Conservation (phyloP, 2,329 filamentous ascomycete genomes). For the Colletotrichum chrysophilum region DNA sequence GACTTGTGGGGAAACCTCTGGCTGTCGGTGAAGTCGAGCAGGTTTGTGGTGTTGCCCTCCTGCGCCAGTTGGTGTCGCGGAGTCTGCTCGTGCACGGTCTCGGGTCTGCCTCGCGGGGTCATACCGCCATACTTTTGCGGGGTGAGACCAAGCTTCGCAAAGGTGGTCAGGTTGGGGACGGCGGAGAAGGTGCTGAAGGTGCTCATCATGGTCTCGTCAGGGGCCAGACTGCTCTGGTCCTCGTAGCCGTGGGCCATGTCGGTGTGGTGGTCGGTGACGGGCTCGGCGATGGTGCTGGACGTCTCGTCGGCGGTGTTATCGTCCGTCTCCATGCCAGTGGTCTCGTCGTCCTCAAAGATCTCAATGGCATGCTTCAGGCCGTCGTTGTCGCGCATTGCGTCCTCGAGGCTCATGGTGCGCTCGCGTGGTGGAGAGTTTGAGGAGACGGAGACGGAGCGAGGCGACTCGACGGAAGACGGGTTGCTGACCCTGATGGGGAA, state of each 20-base stretch:
- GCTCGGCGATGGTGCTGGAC: conserved; percentile 24
- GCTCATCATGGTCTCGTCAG: conserved; percentile 78
- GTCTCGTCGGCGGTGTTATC: conserved; percentile 22
- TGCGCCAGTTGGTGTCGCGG: conserved; percentile 38
- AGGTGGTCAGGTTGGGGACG: conserved; percentile 84
- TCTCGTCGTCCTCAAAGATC: conserved; percentile 63
- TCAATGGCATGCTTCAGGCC: conserved; percentile 64
- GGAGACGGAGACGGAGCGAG: conserved; percentile 16
- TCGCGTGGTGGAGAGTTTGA: conserved; percentile 27
- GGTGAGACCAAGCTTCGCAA: conserved; percentile 74
- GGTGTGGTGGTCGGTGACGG: conserved; percentile 3
- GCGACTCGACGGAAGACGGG: conserved; percentile 24
- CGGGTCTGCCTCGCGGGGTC: conserved; percentile 41
- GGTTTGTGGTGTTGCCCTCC: conserved; percentile 71
- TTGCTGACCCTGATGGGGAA: conserved; percentile 65
- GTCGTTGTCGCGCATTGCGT: conserved; percentile 59
- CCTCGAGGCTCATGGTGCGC: conserved; percentile 53
- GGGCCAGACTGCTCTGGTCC: conserved; percentile 46
- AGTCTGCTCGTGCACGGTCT: conserved; percentile 39
- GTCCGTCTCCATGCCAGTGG: conserved; percentile 26
- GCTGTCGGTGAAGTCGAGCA: conserved; percentile 90
- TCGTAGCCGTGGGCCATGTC: conserved; percentile 33
- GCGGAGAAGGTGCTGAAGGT: conserved; percentile 90
- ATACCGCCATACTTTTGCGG: conserved; percentile 57
- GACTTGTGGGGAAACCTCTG: conserved; percentile 54